These are phyloP conservation scores for Chrysoporthe cubensis DNA, from an alignment of 2,329 filamentous ascomycete species.

Conservation along the genomic window DNA sequence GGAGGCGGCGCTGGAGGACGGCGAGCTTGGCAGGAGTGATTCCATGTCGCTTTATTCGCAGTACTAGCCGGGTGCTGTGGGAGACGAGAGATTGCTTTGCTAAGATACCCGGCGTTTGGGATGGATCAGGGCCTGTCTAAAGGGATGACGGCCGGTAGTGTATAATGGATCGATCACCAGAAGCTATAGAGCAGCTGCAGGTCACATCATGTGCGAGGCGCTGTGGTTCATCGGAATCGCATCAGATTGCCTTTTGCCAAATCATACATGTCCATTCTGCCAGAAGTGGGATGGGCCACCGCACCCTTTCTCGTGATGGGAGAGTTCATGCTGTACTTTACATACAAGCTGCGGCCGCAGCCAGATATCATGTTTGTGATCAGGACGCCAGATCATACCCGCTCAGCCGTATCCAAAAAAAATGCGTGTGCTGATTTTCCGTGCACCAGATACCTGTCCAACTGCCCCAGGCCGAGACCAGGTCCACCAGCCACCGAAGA, in stretches of 20 bases:
- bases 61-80: not conserved
- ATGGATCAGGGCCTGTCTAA: not conserved
- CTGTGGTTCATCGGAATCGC: not conserved
- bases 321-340: slow-evolving; percentile 16
- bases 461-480: not conserved
- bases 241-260: not conserved
- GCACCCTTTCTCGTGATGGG: slow-evolving; percentile 12
- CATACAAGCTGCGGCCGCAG: slow-evolving; percentile 20
- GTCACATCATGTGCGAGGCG: too few relatives aligned
- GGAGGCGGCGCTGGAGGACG: not conserved
- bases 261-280: not conserved
- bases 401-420: not conserved
- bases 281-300: slow-evolving; percentile 12
- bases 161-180: not conserved
- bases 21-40: slow-evolving; percentile 10
- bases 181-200: too few relatives aligned
- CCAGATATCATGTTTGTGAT: not conserved
- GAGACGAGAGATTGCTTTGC: not conserved
- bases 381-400: not conserved
- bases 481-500: not conserved
- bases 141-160: too few relatives aligned
- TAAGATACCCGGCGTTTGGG: slow-evolving; percentile 26
- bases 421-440: not conserved
- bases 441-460: not conserved
- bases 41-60: slow-evolving; percentile 28